Conservation (phyloP, 2,329 filamentous ascomycete species). For the Teratosphaeria nubilosa region DNA sequence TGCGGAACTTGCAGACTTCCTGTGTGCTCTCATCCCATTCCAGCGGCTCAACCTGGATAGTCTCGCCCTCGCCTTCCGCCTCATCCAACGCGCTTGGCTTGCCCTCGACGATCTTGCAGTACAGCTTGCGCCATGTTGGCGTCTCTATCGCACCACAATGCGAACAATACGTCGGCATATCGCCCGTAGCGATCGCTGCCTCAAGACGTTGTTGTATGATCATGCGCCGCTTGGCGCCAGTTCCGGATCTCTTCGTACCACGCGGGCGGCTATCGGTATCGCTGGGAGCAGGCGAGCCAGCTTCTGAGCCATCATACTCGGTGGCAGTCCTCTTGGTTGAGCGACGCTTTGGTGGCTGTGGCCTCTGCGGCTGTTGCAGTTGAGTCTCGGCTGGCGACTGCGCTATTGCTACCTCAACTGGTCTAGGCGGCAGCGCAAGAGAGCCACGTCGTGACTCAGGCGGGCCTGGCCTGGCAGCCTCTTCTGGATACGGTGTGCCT, state of each 20-base stretch:
- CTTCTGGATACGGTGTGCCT: not conserved
- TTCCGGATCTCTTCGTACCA: constrained; percentile 27
- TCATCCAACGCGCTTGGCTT: constrained; percentile 60
- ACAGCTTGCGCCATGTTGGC: constrained; percentile 90
- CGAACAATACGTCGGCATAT: constrained; percentile 78
- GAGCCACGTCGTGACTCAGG: constrained; percentile 20
- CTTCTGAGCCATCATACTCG: constrained; percentile 20
- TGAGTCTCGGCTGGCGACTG: not conserved
- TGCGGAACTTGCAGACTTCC: constrained; percentile 56
- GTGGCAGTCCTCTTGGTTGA: constrained; percentile 16
- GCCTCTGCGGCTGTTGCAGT: constrained; percentile 6
- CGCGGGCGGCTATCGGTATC: constrained; percentile 20
- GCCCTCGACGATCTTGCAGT: constrained; percentile 64
- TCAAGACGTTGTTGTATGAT: constrained; percentile 45
- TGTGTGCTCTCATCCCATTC: constrained; percentile 50
- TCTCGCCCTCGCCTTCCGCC: constrained; percentile 60
- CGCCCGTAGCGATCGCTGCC: constrained; percentile 59
- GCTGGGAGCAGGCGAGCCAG: constrained; percentile 27
- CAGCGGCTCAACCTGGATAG: constrained; percentile 63
- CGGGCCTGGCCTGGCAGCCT: not conserved
- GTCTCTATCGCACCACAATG: constrained; percentile 96
- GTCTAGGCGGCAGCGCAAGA: constrained; percentile 24
- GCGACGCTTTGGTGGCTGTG: constrained; percentile 8
- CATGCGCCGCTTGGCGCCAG: constrained; percentile 56
- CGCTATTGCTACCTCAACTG: constrained; percentile 10